Percentiles rank a stretch among this genome's conserved stretches.
Conservation (phyloP, 2,329 filamentous ascomycete species). For the Cadophora gregata region DNA sequence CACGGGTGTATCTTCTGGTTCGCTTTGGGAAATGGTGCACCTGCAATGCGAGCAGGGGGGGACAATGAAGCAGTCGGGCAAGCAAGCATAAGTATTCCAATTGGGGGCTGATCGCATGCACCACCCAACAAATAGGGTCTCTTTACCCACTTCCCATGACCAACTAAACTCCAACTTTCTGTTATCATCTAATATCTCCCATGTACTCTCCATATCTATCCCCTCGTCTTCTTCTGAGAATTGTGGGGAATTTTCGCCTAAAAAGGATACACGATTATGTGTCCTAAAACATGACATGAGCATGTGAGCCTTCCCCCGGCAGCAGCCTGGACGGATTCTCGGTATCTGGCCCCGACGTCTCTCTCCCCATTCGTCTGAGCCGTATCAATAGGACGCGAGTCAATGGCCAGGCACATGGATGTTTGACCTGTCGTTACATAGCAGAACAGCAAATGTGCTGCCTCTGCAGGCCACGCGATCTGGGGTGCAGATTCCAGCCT, state of each 20-base stretch:
- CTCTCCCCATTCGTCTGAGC: background rate
- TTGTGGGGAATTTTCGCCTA: background rate
- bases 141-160: background rate
- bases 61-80: background rate
- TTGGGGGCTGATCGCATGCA: conserved; percentile 3
- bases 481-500: background rate
- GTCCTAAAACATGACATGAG: background rate
- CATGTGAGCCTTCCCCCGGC: background rate
- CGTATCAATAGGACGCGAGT: conserved; percentile 4
- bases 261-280: background rate
- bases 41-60: background rate
- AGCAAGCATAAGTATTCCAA: conserved; percentile 1
- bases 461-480: conserved; percentile 9
- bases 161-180: background rate
- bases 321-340: conserved; percentile 14
- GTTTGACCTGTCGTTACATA: background rate
- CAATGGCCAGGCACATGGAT: background rate
- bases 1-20: background rate
- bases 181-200: background rate
- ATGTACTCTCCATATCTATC: background rate
- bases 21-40: conserved; percentile 3
- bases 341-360: background rate
- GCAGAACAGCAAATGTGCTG: background rate
- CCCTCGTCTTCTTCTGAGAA: background rate
- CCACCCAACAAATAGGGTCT: conserved; percentile 6